phyloP scores from a whole-genome alignment of 331 rosid species.

The Malus hybrid region DNA sequence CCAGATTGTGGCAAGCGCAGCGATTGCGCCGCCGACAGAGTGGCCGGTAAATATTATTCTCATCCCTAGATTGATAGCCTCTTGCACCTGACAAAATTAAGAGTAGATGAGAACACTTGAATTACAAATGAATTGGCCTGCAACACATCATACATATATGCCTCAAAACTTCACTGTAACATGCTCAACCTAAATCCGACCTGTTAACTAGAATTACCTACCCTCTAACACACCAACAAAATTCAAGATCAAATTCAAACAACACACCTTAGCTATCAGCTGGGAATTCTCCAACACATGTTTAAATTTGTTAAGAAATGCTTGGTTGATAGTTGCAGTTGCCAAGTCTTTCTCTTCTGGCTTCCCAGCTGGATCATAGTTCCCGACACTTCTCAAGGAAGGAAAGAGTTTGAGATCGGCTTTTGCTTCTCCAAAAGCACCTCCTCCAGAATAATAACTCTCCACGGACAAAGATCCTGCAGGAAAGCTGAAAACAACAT shows the following conservation, averaged over 20 bases:
- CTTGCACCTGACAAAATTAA: slow-evolving; percentile 33
- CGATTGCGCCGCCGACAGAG: slow-evolving; percentile 55
- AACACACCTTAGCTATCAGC: slow-evolving; percentile 29
- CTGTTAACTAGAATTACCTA: too few relatives aligned
- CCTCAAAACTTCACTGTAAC: too few relatives aligned
- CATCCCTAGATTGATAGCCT: slow-evolving; percentile 11
- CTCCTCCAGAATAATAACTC: neutral
- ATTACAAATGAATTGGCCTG: neutral
- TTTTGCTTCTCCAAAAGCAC: slow-evolving; percentile 31
- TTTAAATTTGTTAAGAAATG: slow-evolving; percentile 35
- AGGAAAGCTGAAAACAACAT: neutral
- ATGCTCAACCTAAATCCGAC: neutral
- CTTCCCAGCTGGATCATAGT: slow-evolving; percentile 16
- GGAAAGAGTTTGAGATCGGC: slow-evolving; percentile 32
- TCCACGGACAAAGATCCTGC: neutral
- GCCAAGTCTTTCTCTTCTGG: neutral
- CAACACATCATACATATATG: too few relatives aligned
- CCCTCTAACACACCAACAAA: too few relatives aligned
- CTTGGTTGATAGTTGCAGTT: slow-evolving; percentile 40
- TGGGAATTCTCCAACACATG: neutral
- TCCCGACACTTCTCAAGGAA: slow-evolving; percentile 55
- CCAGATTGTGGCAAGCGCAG: slow-evolving; percentile 63
- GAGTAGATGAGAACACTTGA: neutral
- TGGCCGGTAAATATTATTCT: slow-evolving; percentile 65
- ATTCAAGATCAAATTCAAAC: too few relatives aligned